Evolutionary conservation across 352 stramenopile genomes (phyloP), one percentile per base, ranked within the genome.

Genomic region (Thraustochytrium sp.): DNA sequence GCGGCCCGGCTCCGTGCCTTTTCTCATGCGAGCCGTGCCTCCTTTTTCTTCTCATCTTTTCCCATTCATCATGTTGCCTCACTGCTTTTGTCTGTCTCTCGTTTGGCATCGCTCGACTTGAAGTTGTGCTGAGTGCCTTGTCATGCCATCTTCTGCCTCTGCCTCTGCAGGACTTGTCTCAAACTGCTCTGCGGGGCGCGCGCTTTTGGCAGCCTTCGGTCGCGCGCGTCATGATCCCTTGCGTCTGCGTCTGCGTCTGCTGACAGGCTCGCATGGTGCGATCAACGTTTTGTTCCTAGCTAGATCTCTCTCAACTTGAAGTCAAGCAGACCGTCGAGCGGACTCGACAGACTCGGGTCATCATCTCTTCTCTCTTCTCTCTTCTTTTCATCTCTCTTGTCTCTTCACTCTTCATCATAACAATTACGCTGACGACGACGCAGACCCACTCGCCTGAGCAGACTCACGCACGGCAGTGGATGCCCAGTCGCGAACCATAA

Each of bases 401-500:
- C 34, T n/a, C n/a, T n/a, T n/a, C n/a, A n/a, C n/a, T n/a, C n/a
- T n/a, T n/a, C n/a, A n/a, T n/a, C n/a, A n/a, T n/a, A n/a, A n/a
- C n/a, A n/a, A n/a, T n/a, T 51, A 21, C 44, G 44, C 44, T 51
- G 21, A 51, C 8, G 44, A 21, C 44, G 44, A 21, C 44, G 8
- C 44, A 51, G 8, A 21, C 44, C 8, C 21, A 21, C 8, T 21
- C 21, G 44, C 44, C 44, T 21, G 44, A 21, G 8, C 44, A 21
- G 21, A n/a, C n/a, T 48, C 11, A 23, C 62, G 11, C 9, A 74
- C 11, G 5, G 54, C 62, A 8, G 13, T 34, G 62, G n/a, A 9
- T 18, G 75, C 51, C 36, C 36, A 51, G 37, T 83, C 75, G 13
- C 75, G 75, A 4, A 83, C 74, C 64, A 74, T 72, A 53, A 86